Base-by-base conservation (phyloP, 1,284 basidiomycete genomes). In the Meira nashicola region DNA sequence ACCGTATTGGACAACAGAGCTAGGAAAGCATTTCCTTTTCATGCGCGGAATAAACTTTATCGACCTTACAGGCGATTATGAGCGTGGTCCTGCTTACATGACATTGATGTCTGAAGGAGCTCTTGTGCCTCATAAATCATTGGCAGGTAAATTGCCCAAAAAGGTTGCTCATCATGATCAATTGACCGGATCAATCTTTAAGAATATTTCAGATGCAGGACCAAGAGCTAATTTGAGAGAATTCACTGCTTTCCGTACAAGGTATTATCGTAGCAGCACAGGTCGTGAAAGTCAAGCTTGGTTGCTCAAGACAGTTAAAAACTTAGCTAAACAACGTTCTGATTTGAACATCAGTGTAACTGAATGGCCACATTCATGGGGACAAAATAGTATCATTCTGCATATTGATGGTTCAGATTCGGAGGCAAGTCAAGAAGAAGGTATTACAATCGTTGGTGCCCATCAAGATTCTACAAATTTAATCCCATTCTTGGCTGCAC, bases 351-450 rank as follows among this genome's bases (percentile, higher is more conserved):
- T 94, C 71, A 84, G 83, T 6, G 81, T 93, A 59, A 80, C 82
- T 37, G 91, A 93, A 78, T 96, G 96, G 77, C 67, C 82, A 60
- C 94, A 98, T 78, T 80, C 86, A 0, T 98, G 94, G 94, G 87
- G 87, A 10, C 94, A 98, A 83, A 89, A 90, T 80, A 85, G 86
- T 49, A 89, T 98, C 73, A 89, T 87, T 28, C 55, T 76, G 28
- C 65, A 61, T 37, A 58, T 77, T 52, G 57, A 60, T 11, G 74
- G 72, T 23, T 68, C 54, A 58, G 57, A 62, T 23, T 57, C 60
- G 23, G 19, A 23, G 64, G n/a, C 66, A 70, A 23, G 17, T 79
- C 17, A 19, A 15, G 17, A n/a, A 5, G 46, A 48, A 48, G 53
- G 79, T 77, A 76, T 85, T 11, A 82, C 83, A 6, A 84, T 87